phyloP scores from a whole-genome alignment of 805 yeast genomes.

The Lipomyces yamanashiensis region DNA sequence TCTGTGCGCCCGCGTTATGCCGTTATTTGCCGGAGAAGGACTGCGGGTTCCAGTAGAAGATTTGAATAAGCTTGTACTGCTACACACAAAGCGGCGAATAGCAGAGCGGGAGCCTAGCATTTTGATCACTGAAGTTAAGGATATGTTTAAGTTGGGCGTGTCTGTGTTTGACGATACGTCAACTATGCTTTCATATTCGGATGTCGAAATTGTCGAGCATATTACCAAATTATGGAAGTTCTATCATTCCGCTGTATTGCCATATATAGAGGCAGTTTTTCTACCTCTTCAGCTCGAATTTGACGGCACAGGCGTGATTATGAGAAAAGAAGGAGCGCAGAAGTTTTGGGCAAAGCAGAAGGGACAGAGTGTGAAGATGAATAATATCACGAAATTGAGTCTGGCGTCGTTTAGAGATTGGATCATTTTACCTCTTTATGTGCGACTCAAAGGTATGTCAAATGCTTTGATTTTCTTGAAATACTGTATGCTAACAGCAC shows the following conservation, averaged over 20 bases:
- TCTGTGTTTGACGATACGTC: constrained; percentile 46
- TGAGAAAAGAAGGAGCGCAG: constrained; percentile 46
- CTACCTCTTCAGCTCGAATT: constrained; percentile 62
- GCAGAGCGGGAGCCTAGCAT: constrained; percentile 47
- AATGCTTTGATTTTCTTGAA: neutral
- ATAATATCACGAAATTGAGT: constrained; percentile 42
- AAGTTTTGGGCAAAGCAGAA: constrained; percentile 45
- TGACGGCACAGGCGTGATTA: constrained; percentile 51
- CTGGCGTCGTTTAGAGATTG: constrained; percentile 47
- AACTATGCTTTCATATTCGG: constrained; percentile 43
- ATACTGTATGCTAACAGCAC: neutral
- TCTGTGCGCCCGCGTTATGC: constrained; percentile 50
- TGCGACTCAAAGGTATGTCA: constrained; percentile 17
- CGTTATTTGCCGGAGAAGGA: constrained; percentile 56
- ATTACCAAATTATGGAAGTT: constrained; percentile 47
- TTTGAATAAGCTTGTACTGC: constrained; percentile 54
- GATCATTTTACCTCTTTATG: constrained; percentile 44
- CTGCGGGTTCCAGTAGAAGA: constrained; percentile 62
- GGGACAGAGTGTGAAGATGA: constrained; percentile 33
- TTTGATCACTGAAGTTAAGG: constrained; percentile 53
- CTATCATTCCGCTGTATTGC: constrained; percentile 60
- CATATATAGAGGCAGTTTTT: constrained; percentile 64
- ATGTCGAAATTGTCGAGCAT: constrained; percentile 38
- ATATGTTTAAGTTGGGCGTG: constrained; percentile 45
- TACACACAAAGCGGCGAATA: constrained; percentile 49